phyloP scores from a whole-genome alignment of 2,329 filamentous ascomycete genomes.

The Arachnomyces sp. region DNA sequence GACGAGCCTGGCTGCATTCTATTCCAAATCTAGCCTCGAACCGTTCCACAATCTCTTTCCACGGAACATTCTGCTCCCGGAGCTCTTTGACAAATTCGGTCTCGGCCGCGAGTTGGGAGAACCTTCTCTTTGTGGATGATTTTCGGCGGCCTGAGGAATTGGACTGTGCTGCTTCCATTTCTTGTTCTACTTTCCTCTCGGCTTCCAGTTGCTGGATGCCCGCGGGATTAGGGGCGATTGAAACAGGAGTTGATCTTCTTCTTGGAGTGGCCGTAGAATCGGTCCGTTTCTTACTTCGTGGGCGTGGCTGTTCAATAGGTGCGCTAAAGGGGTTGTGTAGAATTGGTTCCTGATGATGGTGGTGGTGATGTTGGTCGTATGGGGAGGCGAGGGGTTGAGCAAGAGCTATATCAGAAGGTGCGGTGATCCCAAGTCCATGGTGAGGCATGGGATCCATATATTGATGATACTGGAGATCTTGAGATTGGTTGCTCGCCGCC shows the following conservation, averaged over 20 bases:
- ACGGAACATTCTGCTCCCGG: conserved; percentile 29
- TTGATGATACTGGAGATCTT: conserved; percentile 28
- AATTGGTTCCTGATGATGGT: conserved; percentile 1
- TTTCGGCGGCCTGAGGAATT: conserved; percentile 1
- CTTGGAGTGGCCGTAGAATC: conserved; percentile 15
- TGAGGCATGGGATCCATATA: conserved; percentile 21
- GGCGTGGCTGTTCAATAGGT: conserved; percentile 18
- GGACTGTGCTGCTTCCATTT: conserved; percentile 2
- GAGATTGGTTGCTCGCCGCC: conserved; percentile 29
- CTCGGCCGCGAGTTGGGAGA: conserved; percentile 33
- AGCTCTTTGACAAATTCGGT: conserved; percentile 32
- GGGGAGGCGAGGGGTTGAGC: conserved; percentile 20
- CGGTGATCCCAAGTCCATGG: conserved; percentile 33
- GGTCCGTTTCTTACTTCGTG: conserved; percentile 19
- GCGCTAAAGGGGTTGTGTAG: conserved; percentile 13
- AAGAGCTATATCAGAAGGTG: conserved; percentile 24
- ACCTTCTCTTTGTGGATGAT: conserved; percentile 7
- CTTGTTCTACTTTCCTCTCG: conserved; percentile 24
- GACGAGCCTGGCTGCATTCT: conserved; percentile 30
- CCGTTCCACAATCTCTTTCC: conserved; percentile 31
- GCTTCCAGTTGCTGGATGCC: conserved; percentile 32
- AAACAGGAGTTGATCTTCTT: conserved; percentile 23
- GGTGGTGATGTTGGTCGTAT: conserved; percentile 14
- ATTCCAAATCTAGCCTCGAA: conserved; percentile 31
- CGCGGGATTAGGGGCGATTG: conserved; percentile 33